Conservation (phyloP, 441 rosid species). For the Erodium trifolium region DNA sequence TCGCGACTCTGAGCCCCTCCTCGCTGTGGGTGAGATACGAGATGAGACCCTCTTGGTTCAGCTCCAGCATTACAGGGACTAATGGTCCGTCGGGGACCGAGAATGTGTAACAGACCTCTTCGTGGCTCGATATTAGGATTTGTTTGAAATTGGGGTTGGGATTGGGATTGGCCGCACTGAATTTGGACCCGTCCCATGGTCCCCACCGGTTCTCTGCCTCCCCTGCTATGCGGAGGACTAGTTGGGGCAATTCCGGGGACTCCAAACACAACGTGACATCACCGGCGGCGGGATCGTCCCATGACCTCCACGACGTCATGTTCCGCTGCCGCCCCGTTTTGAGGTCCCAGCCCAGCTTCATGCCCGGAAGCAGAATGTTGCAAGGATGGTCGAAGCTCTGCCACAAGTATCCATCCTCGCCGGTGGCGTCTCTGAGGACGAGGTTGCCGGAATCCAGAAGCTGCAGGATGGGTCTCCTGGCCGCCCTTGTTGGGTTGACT, state of each 20-base stretch:
- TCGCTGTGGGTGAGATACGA: too few relatives aligned
- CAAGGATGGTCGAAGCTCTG: constrained; percentile 32
- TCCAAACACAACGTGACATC: constrained; percentile 11
- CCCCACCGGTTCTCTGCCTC: neutral
- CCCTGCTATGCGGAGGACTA: constrained; percentile 7
- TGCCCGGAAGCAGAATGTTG: constrained; percentile 24
- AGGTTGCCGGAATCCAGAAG: constrained; percentile 29
- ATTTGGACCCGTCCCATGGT: constrained; percentile 17
- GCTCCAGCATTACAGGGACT: too few relatives aligned
- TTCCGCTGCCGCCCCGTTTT: constrained; percentile 16
- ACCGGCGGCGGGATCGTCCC: constrained; percentile 27
- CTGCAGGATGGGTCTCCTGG: constrained; percentile 6
- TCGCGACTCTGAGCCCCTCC: too few relatives aligned
- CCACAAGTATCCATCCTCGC: constrained; percentile 18
- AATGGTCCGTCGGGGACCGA: too few relatives aligned
- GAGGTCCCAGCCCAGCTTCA: constrained; percentile 29
- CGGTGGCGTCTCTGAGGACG: constrained; percentile 16
- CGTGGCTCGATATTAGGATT: too few relatives aligned
- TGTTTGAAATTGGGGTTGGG: constrained; percentile 12
- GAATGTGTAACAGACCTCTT: too few relatives aligned
- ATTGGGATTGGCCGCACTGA: neutral
- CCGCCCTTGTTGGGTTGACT: constrained; percentile 2
- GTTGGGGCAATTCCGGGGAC: constrained; percentile 20
- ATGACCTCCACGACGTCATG: constrained; percentile 27
- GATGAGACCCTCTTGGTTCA: too few relatives aligned